These are phyloP conservation scores for Ganoderma multipileum DNA, from an alignment of 1,284 basidiomycete species.

Conservation along the genomic window DNA sequence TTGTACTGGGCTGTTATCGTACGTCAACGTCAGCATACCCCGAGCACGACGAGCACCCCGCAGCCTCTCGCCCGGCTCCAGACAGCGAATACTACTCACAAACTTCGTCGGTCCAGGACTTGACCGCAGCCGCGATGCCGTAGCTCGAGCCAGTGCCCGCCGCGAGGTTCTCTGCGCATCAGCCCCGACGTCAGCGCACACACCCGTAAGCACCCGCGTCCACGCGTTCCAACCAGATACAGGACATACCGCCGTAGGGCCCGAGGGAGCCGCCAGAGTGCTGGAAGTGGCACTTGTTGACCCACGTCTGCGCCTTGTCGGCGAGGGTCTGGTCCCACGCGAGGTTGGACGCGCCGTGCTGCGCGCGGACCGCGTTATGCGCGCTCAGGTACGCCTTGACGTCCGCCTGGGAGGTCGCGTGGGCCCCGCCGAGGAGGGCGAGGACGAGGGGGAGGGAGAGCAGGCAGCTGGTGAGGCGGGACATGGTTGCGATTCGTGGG, in stretches of 20 bases:
- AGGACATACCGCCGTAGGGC: conserved; percentile 56
- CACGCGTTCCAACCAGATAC: no score
- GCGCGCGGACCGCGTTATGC: conserved; percentile 65
- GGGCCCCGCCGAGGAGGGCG: conserved; percentile 36
- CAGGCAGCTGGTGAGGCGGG: conserved; percentile 45
- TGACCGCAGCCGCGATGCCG: not conserved
- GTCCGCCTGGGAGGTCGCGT: conserved; percentile 40
- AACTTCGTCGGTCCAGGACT: not conserved
- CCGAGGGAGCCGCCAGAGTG: conserved; percentile 72
- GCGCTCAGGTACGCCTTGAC: conserved; percentile 53
- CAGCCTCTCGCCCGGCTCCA: no score
- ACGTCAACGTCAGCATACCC: not conserved
- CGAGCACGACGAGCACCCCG: no score
- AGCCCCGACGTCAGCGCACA: no score
- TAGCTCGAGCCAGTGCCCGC: not conserved
- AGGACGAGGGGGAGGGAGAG: conserved; percentile 49
- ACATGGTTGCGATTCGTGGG: conserved; percentile 42
- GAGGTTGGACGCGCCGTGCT: conserved; percentile 64
- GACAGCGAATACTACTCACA: not conserved
- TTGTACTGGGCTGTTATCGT: conserved; percentile 56
- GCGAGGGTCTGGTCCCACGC: conserved; percentile 65
- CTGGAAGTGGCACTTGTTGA: conserved; percentile 63
- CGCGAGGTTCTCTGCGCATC: conserved; percentile 64
- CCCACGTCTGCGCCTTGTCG: conserved; percentile 67
- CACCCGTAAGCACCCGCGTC: no score